A percentile compares a stretch with the other conserved stretches of the same genome.
These are phyloP conservation scores for Pezicula rhizophila DNA, from an alignment of 2,329 filamentous ascomycete species.

Conservation along the genomic window DNA sequence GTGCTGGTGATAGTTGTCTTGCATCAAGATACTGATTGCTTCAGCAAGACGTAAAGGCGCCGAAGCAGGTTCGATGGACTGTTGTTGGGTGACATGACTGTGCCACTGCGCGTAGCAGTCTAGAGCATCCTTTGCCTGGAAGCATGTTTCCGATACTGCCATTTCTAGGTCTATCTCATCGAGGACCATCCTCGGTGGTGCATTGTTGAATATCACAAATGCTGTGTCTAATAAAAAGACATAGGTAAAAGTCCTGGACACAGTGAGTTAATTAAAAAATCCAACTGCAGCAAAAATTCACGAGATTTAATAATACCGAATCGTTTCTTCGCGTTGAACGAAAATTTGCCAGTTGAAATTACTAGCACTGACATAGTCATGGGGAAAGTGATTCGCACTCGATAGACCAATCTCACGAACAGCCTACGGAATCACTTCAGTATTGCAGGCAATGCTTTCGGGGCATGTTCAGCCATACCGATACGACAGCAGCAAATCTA, in stretches of 20 bases:
- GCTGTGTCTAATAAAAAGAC: constrained; percentile 33
- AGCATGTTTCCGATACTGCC: constrained; percentile 30
- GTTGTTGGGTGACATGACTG: constrained; percentile 20
- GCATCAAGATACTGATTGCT: constrained; percentile 20
- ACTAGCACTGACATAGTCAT: not conserved
- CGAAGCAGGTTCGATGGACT: constrained; percentile 17
- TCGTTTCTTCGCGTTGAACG: constrained; percentile 3
- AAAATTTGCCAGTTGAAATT: constrained; percentile 3
- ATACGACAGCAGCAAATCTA: constrained; percentile 4
- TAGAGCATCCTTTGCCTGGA: constrained; percentile 29
- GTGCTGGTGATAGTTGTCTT: constrained; percentile 11
- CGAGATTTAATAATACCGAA: constrained; percentile 1
- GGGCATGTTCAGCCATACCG: constrained; percentile 1
- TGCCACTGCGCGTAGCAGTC: constrained; percentile 27
- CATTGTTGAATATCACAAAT: constrained; percentile 36
- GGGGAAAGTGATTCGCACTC: not conserved
- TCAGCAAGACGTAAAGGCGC: constrained; percentile 15
- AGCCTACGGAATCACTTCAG: not conserved
- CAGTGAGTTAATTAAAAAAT: no score
- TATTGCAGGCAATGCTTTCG: not conserved
- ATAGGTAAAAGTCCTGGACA: constrained; percentile 25
- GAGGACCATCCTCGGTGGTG: constrained; percentile 33
- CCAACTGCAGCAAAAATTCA: no score
- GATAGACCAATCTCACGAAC: constrained; percentile 3
- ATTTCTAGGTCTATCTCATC: constrained; percentile 33